Evolutionary conservation across 768 basidiomycete species (phyloP), one percentile per base, ranked within the genome.

Genomic region (Xerocomus spinulosus): DNA sequence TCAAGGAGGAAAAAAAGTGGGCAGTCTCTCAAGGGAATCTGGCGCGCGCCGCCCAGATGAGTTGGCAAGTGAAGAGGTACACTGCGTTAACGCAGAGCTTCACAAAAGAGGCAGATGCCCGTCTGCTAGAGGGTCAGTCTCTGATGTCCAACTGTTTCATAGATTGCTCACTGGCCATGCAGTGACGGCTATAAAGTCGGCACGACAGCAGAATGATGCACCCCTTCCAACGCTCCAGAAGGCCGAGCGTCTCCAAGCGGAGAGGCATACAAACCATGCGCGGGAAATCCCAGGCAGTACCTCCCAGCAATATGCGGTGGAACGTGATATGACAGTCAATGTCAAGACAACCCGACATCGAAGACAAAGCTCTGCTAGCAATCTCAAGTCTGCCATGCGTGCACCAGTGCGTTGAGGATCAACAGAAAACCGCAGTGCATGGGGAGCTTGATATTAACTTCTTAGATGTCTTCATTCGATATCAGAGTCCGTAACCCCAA

Each of bases 1-100:
- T 82, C 70, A 87, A 82, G 70, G 90, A 92, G 67, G 90, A 92
- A 67, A 76, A 81, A 54, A 88, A 90, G 63, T 92, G 90, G 90
- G 90, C 90, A 1, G 62, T 83, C 32, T 85, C 85, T 17, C 82
- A 85, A 61, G 87, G 87, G 0, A 89, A 92, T 60, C 51, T 70
- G 36, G 81, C 86, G 9, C 78, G 87, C 38, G 88, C 88, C 25
- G 71, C 75, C 23, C 83, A 92, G 70, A 81, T 91, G 74, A 82
- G 81, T 58, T 89, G 86, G 83, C 85, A 89, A 64, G 85, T 89
- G 50, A 85, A 85, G 70, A 78, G 83, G 17, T 91, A 87, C 66
- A 80, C 84, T 28, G 80, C 83, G 24, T 70, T 92, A 46, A 87
- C 84, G 77, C 82, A 88, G 66, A 86, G 84, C 51, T 91, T 87